A percentile compares a stretch with the other conserved stretches of the same genome.
phyloP scores from a whole-genome alignment of 495 filamentous ascomycete species.

The Staphylotrichum longicolle region DNA sequence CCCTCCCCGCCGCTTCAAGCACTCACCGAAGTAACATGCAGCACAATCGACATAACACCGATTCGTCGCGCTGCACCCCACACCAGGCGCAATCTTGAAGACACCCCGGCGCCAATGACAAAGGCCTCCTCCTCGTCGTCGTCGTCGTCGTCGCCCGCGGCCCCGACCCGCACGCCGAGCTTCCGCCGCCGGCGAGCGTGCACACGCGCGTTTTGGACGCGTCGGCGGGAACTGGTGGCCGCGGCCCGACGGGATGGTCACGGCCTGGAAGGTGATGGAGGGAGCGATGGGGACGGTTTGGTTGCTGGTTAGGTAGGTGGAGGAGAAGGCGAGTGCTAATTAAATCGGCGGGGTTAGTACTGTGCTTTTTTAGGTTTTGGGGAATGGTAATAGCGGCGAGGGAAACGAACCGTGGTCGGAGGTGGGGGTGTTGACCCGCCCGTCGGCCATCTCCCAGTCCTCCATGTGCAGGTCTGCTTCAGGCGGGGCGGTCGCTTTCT shows the following conservation, averaged over 20 bases:
- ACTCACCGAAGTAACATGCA: constrained; percentile 29
- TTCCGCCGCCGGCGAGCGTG: constrained; percentile 31
- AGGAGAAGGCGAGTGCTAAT: constrained; percentile 34
- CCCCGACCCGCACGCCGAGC: constrained; percentile 28
- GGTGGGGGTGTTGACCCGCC: neutral
- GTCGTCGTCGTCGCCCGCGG: too few species aligned
- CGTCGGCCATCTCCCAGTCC: constrained; percentile 20
- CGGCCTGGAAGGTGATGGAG: constrained; percentile 26
- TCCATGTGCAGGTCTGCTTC: constrained; percentile 16
- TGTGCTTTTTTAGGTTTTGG: too few species aligned
- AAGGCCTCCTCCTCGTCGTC: constrained; percentile 26
- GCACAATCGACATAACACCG: constrained; percentile 30
- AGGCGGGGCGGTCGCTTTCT: neutral
- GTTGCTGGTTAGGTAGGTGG: constrained; percentile 29
- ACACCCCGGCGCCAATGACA: constrained; percentile 30
- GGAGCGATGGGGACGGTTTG: constrained; percentile 24
- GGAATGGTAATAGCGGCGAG: too few species aligned
- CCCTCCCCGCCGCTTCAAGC: neutral
- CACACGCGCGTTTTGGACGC: constrained; percentile 27
- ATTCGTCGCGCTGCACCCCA: constrained; percentile 29
- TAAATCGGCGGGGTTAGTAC: constrained; percentile 7
- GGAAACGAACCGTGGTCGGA: neutral
- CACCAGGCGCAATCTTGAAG: constrained; percentile 27
- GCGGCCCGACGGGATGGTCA: constrained; percentile 30
- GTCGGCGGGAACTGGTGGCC: constrained; percentile 22